Evolutionary conservation across 1,139 yeast genomes (phyloP).

Genomic region (Hemisphaericaspora subhashii): DNA sequence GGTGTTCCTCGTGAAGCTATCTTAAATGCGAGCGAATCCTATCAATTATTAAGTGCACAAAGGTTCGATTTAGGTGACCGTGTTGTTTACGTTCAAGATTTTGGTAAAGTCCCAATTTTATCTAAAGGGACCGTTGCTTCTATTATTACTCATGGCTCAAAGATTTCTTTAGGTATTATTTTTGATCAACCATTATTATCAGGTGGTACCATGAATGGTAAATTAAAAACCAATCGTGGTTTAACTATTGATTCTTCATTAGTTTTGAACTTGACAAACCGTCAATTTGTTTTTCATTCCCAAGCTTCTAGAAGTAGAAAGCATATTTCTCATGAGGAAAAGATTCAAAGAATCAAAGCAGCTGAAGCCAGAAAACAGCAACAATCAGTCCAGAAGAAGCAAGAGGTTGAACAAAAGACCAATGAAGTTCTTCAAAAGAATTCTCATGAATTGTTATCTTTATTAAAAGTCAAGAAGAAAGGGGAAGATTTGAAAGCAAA

Average conservation of each 20-base stretch:
- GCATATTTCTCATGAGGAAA: slow-evolving; percentile 26
- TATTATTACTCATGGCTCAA: slow-evolving; percentile 62
- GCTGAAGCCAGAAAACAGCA: slow-evolving; percentile 19
- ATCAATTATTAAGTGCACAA: slow-evolving; percentile 72
- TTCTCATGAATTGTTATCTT: slow-evolving; percentile 37
- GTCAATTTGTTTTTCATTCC: slow-evolving; percentile 76
- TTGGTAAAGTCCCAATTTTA: slow-evolving; percentile 87
- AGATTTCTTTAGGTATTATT: slow-evolving; percentile 63
- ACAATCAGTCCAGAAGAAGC: slow-evolving; percentile 15
- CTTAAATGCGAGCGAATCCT: slow-evolving; percentile 72
- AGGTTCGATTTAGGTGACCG: slow-evolving; percentile 85
- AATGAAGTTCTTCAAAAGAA: slow-evolving; percentile 15
- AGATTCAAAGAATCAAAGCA: slow-evolving; percentile 19
- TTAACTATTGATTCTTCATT: slow-evolving; percentile 78
- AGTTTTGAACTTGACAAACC: slow-evolving; percentile 71
- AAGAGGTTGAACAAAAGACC: slow-evolving; percentile 8
- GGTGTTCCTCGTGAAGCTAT: slow-evolving; percentile 88
- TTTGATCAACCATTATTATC: slow-evolving; percentile 84
- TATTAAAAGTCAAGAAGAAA: slow-evolving; percentile 26
- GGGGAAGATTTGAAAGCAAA: slow-evolving; percentile 16
- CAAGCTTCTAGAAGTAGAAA: slow-evolving; percentile 57
- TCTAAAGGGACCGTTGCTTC: slow-evolving; percentile 92
- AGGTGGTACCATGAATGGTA: slow-evolving; percentile 80
- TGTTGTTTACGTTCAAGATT: slow-evolving; percentile 78
- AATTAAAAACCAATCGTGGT: slow-evolving; percentile 78